Evolutionary conservation across 139 green algal genomes (phyloP).

Genomic region (Raphidocelis subcapitata): DNA sequence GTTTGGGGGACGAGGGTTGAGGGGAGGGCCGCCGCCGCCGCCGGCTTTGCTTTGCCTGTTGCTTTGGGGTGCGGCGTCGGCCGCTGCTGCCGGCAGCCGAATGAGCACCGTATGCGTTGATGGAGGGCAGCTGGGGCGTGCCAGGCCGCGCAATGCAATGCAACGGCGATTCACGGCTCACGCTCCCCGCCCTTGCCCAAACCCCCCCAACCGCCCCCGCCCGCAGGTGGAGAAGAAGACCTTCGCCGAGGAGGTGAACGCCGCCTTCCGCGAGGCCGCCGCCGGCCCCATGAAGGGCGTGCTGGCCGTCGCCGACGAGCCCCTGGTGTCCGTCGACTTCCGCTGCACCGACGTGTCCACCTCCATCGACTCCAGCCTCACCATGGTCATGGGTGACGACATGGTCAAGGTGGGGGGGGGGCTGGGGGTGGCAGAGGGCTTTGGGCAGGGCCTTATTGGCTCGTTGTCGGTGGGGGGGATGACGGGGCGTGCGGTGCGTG

Average conservation of each 20-base stretch:
- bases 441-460: too few species aligned
- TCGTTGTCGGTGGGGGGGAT: too few species aligned
- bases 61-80: background rate
- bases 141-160: too few species aligned
- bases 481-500: background rate
- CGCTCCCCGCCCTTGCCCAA: too few species aligned
- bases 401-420: constrained; percentile 99
- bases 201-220: background rate
- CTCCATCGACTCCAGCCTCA: constrained; percentile 95
- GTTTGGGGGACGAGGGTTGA: background rate
- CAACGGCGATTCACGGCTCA: too few species aligned
- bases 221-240: constrained; percentile 98
- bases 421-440: too few species aligned
- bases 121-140: too few species aligned
- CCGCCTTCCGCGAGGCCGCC: constrained; percentile 90
- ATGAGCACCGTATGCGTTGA: background rate
- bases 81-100: background rate
- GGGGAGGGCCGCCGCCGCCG: too few species aligned
- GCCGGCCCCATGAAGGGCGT: constrained; percentile 87
- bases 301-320: constrained; percentile 88
- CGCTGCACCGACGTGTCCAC: constrained; percentile 57
- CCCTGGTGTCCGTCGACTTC: constrained; percentile 98
- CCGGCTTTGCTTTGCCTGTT: background rate
- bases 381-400: constrained; percentile 99
- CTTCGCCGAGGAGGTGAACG: constrained; percentile 99